Evolutionary conservation across 225 moss, liverwort and hornwort species (phyloP).

Genomic region (Bryoerythrophyllum caledonicum): DNA sequence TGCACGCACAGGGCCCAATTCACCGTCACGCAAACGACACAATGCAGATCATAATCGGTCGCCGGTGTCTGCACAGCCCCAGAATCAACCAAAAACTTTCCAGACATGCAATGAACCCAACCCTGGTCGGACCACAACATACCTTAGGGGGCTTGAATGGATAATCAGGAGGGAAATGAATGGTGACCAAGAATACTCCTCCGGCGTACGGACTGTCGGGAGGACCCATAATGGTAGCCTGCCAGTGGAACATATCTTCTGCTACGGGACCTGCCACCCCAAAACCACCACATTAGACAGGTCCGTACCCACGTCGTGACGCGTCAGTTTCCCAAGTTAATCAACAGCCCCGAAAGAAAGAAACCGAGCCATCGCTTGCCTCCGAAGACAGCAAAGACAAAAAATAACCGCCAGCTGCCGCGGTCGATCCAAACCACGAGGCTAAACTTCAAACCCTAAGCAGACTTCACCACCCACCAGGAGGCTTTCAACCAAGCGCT

Average conservation of each 20-base stretch:
- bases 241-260: slow-evolving; percentile 80
- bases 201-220: slow-evolving; percentile 70
- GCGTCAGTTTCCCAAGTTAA: not conserved
- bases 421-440: not conserved
- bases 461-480: not conserved
- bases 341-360: not conserved
- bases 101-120: not conserved
- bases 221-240: slow-evolving; percentile 79
- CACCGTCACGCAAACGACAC: not conserved
- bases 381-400: not conserved
- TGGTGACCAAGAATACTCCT: slow-evolving; percentile 72
- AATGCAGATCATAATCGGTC: not conserved
- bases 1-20: slow-evolving; percentile 9
- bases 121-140: not conserved
- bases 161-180: slow-evolving; percentile 78
- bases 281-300: not conserved
- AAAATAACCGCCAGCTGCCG: slow-evolving; percentile 14
- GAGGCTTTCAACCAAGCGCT: not conserved
- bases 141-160: slow-evolving; percentile 86
- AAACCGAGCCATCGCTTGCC: not conserved
- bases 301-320: not conserved
- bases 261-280: slow-evolving; percentile 55
- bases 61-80: not conserved
- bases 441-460: slow-evolving; percentile 14
- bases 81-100: not conserved